Percentiles rank a stretch among this genome's conserved stretches.
phyloP scores from a whole-genome alignment of 78 protist genomes.

The Emiliania huxleyi region DNA sequence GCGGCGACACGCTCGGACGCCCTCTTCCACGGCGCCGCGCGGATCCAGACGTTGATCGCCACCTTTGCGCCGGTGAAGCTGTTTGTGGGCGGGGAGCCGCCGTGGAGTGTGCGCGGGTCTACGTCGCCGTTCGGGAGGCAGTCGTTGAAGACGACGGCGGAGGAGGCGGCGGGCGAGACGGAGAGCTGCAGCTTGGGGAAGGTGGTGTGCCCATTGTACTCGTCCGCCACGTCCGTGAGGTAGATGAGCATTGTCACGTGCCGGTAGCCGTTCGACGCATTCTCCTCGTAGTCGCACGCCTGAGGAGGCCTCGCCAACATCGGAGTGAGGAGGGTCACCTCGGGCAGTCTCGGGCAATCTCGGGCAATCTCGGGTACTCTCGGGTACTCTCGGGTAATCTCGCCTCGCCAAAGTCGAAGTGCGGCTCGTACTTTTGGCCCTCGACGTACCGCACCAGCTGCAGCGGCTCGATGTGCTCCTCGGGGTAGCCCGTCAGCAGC shows the following conservation, averaged over 20 bases:
- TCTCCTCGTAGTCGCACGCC: conserved; percentile 31
- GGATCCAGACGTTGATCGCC: conserved; percentile 9
- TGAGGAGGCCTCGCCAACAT: background rate
- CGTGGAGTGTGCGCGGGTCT: conserved; percentile 24
- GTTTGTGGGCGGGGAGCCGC: background rate
- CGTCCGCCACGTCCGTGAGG: background rate
- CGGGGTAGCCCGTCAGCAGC: background rate
- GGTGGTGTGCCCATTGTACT: background rate
- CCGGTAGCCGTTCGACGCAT: background rate
- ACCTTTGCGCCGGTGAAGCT: background rate
- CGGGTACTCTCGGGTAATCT: too few relatives aligned
- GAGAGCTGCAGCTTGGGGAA: background rate
- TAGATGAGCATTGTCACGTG: conserved; percentile 11
- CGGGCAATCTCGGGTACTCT: too few relatives aligned
- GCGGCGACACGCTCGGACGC: too few relatives aligned
- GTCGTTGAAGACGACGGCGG: conserved; percentile 6
- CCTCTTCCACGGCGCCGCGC: background rate
- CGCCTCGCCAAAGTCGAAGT: background rate
- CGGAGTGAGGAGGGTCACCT: background rate
- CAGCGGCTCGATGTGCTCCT: background rate
- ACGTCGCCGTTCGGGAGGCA: background rate
- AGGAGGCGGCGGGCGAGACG: background rate
- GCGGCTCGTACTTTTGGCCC: background rate
- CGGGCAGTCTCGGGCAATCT: too few relatives aligned
- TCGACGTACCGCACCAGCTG: background rate